Evolutionary conservation across 2,329 filamentous ascomycete genomes (phyloP).

Genomic region (Colletotrichum camelliae): DNA sequence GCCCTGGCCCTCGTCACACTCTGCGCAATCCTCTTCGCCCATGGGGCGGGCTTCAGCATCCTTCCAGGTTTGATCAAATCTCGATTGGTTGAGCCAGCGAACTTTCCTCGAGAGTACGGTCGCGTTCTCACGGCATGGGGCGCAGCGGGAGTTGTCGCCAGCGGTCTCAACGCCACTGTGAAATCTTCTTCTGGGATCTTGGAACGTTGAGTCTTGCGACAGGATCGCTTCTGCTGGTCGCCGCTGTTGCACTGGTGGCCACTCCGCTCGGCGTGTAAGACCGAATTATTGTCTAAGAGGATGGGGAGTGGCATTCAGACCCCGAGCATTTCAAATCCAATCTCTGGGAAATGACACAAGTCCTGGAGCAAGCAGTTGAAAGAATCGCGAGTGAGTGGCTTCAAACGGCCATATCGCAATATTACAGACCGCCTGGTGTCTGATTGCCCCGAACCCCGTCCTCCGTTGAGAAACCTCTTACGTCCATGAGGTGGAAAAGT

Average conservation of each 20-base stretch:
- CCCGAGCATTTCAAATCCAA: background rate
- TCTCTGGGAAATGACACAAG: background rate
- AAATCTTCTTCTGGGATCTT: background rate
- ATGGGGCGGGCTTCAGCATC: background rate
- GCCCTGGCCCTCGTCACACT: background rate
- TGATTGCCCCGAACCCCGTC: background rate
- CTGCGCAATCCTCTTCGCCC: background rate
- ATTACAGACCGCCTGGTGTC: background rate
- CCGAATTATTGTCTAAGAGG: background rate
- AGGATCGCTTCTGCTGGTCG: background rate
- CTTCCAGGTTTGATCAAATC: background rate
- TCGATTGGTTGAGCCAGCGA: background rate
- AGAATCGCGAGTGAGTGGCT: background rate
- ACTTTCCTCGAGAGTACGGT: background rate
- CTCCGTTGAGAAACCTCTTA: background rate
- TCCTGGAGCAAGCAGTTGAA: background rate
- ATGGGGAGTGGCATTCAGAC: background rate
- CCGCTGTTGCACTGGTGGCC: rapidly evolving
- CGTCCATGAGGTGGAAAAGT: background rate
- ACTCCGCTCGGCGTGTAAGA: background rate
- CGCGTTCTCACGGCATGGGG: background rate
- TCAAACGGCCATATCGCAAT: background rate
- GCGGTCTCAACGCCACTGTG: background rate
- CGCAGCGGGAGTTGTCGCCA: background rate
- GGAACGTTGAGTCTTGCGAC: background rate